Conservation (phyloP, 805 yeast species). For the Wickerhamiella bombiphila region DNA sequence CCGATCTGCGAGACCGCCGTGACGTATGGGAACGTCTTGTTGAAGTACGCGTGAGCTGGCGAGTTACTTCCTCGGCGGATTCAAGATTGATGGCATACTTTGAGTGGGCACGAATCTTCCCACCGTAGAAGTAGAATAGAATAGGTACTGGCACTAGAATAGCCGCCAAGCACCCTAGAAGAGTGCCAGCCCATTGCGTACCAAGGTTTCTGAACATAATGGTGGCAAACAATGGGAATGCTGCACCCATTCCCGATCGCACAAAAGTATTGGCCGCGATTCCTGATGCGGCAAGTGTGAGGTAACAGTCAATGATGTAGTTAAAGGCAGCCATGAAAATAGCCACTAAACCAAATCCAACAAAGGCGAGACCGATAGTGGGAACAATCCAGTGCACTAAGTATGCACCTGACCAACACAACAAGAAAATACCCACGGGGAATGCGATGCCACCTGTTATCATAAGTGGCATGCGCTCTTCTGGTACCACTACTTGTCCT, state of each 20-base stretch:
- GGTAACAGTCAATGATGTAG: constrained; percentile 47
- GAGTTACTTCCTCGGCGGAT: no score
- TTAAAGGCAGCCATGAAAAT: constrained; percentile 46
- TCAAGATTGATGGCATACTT: constrained; percentile 33
- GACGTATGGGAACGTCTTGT: no score
- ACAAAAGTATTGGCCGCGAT: constrained; percentile 55
- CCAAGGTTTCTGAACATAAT: constrained; percentile 59
- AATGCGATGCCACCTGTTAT: constrained; percentile 56
- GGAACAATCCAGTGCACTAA: constrained; percentile 51
- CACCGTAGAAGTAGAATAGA: constrained; percentile 45
- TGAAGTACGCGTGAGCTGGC: no score
- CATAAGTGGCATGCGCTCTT: constrained; percentile 65
- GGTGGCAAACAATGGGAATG: constrained; percentile 56
- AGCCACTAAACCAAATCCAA: constrained; percentile 38
- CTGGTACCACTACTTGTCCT: constrained; percentile 55
- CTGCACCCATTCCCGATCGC: constrained; percentile 53
- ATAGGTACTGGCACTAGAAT: constrained; percentile 54
- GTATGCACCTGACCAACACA: constrained; percentile 80
- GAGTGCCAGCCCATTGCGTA: constrained; percentile 64
- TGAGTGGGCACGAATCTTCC: constrained; percentile 38
- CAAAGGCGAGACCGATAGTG: constrained; percentile 36
- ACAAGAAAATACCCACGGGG: constrained; percentile 71
- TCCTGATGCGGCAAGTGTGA: constrained; percentile 44
- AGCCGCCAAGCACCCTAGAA: constrained; percentile 47
- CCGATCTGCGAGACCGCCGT: no score